Evolutionary conservation across 768 basidiomycete genomes (phyloP).

Genomic region (Rhodotorula taiwanensis): DNA sequence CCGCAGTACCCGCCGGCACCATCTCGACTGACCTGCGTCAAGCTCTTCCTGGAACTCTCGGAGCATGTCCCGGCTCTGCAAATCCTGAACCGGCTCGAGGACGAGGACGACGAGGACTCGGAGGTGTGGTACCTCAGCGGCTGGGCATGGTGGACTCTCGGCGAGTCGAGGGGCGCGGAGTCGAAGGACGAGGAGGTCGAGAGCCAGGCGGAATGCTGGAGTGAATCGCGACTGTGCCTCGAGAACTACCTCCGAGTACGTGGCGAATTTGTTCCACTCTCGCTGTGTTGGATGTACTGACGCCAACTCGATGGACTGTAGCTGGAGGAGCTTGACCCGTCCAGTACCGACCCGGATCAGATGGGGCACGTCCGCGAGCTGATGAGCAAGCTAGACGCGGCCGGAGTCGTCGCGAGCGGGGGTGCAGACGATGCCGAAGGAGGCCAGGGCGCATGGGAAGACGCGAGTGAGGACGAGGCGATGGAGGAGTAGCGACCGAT

Average conservation of each 20-base stretch:
- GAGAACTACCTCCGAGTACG: slow-evolving; percentile 37
- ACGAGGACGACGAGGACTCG: slow-evolving; percentile 41
- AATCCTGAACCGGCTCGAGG: slow-evolving; percentile 38
- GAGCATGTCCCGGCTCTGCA: slow-evolving; percentile 34
- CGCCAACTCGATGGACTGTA: not conserved
- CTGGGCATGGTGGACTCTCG: slow-evolving; percentile 35
- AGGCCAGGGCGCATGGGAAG: slow-evolving; percentile 27
- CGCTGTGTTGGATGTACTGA: not conserved
- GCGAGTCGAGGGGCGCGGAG: slow-evolving; percentile 17
- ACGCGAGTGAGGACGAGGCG: slow-evolving; percentile 34
- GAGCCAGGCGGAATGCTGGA: slow-evolving; percentile 33
- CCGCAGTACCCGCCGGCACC: slow-evolving; percentile 22
- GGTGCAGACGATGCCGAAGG: slow-evolving; percentile 28
- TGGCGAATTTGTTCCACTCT: not conserved
- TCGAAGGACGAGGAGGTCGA: slow-evolving; percentile 17
- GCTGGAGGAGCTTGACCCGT: slow-evolving; percentile 30
- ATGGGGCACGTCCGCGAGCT: slow-evolving; percentile 52
- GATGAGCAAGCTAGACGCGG: slow-evolving; percentile 73
- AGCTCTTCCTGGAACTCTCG: slow-evolving; percentile 33
- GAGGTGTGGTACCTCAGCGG: slow-evolving; percentile 41
- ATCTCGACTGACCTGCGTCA: slow-evolving; percentile 31
- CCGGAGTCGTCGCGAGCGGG: slow-evolving; percentile 31
- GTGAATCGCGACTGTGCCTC: slow-evolving; percentile 35
- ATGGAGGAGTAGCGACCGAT: slow-evolving; percentile 23
- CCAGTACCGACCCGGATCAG: slow-evolving; percentile 32